A percentile compares a stretch with the other conserved stretches of the same genome.
Evolutionary conservation across 192 early-diverging fungal species (phyloP).

Genomic region (Backusella westeae): DNA sequence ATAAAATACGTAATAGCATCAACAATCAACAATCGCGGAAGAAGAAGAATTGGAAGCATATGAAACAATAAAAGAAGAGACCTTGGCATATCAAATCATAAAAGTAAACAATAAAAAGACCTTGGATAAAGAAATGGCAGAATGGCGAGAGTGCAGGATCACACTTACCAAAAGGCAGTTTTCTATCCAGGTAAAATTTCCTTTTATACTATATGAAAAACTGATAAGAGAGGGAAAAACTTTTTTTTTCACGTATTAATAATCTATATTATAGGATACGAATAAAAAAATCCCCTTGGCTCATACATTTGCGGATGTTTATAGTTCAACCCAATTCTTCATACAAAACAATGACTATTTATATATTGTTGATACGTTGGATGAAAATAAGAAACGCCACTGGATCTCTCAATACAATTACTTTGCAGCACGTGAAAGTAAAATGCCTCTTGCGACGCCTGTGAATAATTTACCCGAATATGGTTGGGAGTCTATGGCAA

Average conservation of each 20-base stretch:
- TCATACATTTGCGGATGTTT: constrained; percentile 2
- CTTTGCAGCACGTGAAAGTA: constrained; percentile 78
- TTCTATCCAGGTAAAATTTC: constrained; percentile 4
- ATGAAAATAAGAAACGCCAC: not conserved
- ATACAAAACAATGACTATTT: not conserved
- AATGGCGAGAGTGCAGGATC: constrained; percentile 10
- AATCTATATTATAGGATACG: not conserved
- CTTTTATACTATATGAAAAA: not conserved
- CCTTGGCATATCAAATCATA: not conserved
- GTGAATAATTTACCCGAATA: constrained; percentile 66
- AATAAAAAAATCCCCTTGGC: not conserved
- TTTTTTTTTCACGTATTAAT: not conserved
- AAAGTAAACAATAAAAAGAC: not conserved
- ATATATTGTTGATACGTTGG: not conserved
- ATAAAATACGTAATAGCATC: not conserved
- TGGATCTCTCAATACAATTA: constrained; percentile 77
- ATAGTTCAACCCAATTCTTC: not conserved
- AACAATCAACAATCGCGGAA: not conserved
- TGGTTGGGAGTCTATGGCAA: constrained; percentile 54
- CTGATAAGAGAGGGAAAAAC: not conserved
- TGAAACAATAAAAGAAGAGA: not conserved
- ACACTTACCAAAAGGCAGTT: not conserved
- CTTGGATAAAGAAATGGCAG: not conserved
- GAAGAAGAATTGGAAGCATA: not conserved
- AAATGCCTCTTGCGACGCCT: constrained; percentile 66